phyloP scores from a whole-genome alignment of 148 eudicot genomes.

The Camellia granthamiana region DNA sequence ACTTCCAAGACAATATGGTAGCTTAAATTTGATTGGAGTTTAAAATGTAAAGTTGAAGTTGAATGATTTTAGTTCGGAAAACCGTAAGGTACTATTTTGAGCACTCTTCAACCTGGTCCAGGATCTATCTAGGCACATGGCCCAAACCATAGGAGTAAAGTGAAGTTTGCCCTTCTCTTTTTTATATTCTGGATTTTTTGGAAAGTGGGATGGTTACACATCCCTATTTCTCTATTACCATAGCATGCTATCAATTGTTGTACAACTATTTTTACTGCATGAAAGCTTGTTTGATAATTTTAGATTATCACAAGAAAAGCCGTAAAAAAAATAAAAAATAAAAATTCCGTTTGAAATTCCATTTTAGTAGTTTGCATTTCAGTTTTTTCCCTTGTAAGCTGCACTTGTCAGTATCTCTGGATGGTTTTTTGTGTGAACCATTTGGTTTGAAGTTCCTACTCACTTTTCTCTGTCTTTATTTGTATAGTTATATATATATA shows the following conservation, averaged over 20 bases:
- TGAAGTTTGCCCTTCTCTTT: too few species aligned
- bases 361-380: not conserved
- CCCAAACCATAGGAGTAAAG: too few species aligned
- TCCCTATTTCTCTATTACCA: not conserved
- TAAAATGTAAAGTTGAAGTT: not conserved
- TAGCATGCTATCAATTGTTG: not conserved
- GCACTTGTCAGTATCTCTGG: not conserved
- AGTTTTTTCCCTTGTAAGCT: not conserved
- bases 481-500: too few species aligned
- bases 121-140: not conserved
- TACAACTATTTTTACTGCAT: not conserved
- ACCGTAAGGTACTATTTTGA: not conserved
- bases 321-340: too few species aligned
- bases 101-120: not conserved
- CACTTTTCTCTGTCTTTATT: not conserved
- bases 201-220: not conserved
- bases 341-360: not conserved
- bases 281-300: not conserved
- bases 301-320: not conserved
- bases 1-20: not conserved
- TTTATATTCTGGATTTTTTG: not conserved
- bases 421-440: not conserved
- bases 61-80: not conserved
- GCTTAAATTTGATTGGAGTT: not conserved
- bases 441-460: not conserved